Evolutionary conservation across 306 rosid species (phyloP).

Genomic region (Cucumis melo): DNA sequence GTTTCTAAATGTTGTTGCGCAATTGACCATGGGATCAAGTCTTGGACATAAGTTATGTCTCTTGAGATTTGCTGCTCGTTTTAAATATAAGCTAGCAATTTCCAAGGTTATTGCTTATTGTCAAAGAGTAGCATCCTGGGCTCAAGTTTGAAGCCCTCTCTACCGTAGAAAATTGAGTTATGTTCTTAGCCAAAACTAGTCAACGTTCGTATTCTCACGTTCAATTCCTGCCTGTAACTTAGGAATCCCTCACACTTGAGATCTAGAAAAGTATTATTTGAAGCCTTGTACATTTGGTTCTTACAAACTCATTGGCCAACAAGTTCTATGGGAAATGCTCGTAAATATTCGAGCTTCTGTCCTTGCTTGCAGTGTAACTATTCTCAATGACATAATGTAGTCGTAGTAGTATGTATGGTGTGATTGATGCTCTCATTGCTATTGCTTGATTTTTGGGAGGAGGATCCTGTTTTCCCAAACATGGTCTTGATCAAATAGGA

Average conservation of each 20-base stretch:
- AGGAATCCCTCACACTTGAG: background rate
- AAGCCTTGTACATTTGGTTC: background rate
- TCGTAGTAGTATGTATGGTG: too few species aligned
- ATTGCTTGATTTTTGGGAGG: background rate
- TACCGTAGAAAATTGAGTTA: background rate
- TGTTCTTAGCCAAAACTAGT: background rate
- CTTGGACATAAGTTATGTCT: background rate
- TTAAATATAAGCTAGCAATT: background rate
- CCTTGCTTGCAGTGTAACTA: background rate
- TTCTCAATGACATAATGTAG: background rate
- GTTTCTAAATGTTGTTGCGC: background rate
- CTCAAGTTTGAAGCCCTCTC: background rate
- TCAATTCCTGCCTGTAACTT: background rate
- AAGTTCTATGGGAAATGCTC: background rate
- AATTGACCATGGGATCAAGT: background rate
- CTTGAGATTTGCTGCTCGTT: background rate
- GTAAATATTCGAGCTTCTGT: background rate
- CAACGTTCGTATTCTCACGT: background rate
- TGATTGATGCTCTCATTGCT: background rate
- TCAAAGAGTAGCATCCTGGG: background rate
- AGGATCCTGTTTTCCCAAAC: too few species aligned
- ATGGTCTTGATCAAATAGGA: too few species aligned
- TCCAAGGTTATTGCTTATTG: background rate
- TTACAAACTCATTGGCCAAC: background rate
- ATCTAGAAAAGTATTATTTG: background rate